Percentiles rank a stretch among this genome's conserved stretches.
phyloP scores from a whole-genome alignment of 129 eudicot species.

The Scalesia atractyloides region DNA sequence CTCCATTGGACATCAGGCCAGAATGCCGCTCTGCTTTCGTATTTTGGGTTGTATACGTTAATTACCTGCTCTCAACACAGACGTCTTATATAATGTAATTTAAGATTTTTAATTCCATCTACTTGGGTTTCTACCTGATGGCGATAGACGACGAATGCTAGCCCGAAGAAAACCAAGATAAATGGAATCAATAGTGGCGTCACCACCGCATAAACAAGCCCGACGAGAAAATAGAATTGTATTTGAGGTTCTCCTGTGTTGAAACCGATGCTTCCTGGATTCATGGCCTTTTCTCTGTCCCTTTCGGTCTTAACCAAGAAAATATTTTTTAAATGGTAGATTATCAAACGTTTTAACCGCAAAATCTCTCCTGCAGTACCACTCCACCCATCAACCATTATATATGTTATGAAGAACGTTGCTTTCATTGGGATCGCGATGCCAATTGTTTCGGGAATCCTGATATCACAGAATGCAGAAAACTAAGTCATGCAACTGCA shows the following conservation, averaged over 20 bases:
- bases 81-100: background rate
- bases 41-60: slow-evolving; percentile 90
- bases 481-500: background rate
- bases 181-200: slow-evolving; percentile 85
- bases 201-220: slow-evolving; percentile 91
- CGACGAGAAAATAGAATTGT: slow-evolving; percentile 82
- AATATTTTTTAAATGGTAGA: slow-evolving; percentile 74
- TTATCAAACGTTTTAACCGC: slow-evolving; percentile 64
- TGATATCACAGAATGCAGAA: slow-evolving; percentile 8
- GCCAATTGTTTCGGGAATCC: slow-evolving; percentile 73
- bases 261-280: slow-evolving; percentile 87
- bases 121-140: slow-evolving; percentile 66
- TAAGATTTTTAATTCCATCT: background rate
- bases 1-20: slow-evolving; percentile 99
- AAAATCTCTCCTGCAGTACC: slow-evolving; percentile 90
- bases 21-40: slow-evolving; percentile 93
- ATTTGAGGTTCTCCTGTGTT: slow-evolving; percentile 92
- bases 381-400: slow-evolving; percentile 99
- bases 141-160: slow-evolving; percentile 72
- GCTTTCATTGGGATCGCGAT: slow-evolving; percentile 94
- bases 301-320: slow-evolving; percentile 92
- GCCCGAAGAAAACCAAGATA: slow-evolving; percentile 73
- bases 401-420: slow-evolving; percentile 89
- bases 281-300: slow-evolving; percentile 89
- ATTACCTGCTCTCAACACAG: slow-evolving; percentile 57